phyloP scores from a whole-genome alignment of 768 basidiomycete genomes.

The Roridomyces roridus region DNA sequence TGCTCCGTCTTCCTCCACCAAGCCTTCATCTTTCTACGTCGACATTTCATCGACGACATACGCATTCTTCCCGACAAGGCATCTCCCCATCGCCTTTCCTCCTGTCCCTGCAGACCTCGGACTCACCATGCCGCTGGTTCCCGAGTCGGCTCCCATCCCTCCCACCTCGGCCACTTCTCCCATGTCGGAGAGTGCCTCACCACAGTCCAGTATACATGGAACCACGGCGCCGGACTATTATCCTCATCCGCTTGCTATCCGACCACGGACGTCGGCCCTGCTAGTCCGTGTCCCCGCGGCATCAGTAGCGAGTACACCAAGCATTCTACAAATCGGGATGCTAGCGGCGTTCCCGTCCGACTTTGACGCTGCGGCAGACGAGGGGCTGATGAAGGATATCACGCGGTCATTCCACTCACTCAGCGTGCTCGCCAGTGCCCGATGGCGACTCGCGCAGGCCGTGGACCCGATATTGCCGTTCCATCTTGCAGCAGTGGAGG shows the following conservation, averaged over 20 bases:
- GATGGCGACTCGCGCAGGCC: slow-evolving; percentile 48
- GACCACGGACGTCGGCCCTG: slow-evolving; percentile 63
- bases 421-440: slow-evolving; percentile 57
- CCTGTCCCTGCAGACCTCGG: slow-evolving; percentile 42
- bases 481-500: slow-evolving; percentile 76
- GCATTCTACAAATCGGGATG: slow-evolving; percentile 68
- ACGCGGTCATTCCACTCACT: slow-evolving; percentile 75
- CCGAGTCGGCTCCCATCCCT: slow-evolving; percentile 32
- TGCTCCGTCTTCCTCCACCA: slow-evolving; percentile 23
- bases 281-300: slow-evolving; percentile 61
- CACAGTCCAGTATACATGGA: slow-evolving; percentile 1
- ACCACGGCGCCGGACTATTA: slow-evolving; percentile 25
- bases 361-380: slow-evolving; percentile 33
- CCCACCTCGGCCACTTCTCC: slow-evolving; percentile 21
- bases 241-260: slow-evolving; percentile 45
- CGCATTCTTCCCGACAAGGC: slow-evolving; percentile 49
- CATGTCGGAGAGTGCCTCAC: slow-evolving; percentile 1
- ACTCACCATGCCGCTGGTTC: slow-evolving; percentile 39
- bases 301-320: slow-evolving; percentile 47
- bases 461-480: slow-evolving; percentile 65
- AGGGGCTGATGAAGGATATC: slow-evolving; percentile 56
- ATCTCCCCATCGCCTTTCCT: slow-evolving; percentile 47
- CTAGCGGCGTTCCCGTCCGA: slow-evolving; percentile 54
- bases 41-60: slow-evolving; percentile 60
- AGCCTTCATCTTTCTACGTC: slow-evolving; percentile 38